Conservation (phyloP, 305 asterid genomes). For the Solanum hybrid region DNA sequence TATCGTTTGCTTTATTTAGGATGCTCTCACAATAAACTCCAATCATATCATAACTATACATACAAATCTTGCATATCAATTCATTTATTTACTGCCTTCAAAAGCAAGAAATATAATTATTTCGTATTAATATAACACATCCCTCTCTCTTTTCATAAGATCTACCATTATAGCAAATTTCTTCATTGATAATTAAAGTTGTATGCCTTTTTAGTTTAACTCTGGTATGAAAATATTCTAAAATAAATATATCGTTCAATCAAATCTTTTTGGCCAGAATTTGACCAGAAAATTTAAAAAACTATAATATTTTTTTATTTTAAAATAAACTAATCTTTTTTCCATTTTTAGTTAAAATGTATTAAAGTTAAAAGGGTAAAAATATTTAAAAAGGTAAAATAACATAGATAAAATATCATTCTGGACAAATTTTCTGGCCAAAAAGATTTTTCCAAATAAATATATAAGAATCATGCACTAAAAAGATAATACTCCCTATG, state of each 20-base stretch:
- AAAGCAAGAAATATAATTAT: slow-evolving; percentile 3
- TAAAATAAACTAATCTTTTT: too few relatives aligned
- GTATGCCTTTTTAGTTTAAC: background rate
- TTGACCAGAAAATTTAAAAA: too few relatives aligned
- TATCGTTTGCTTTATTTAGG: background rate
- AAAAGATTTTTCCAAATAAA: too few relatives aligned
- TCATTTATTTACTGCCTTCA: slow-evolving; percentile 2
- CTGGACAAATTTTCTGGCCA: too few relatives aligned
- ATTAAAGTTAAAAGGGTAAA: too few relatives aligned
- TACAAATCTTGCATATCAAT: slow-evolving; percentile 6
- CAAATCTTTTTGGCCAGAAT: too few relatives aligned
- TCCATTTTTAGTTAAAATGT: too few relatives aligned
- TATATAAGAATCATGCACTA: background rate
- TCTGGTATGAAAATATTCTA: background rate
- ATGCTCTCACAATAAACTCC: slow-evolving; percentile 5
- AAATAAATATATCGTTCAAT: background rate
- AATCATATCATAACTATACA: slow-evolving; percentile 7
- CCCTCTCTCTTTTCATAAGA: background rate
- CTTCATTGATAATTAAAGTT: background rate
- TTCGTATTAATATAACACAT: background rate
- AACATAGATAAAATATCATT: too few relatives aligned
- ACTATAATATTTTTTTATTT: too few relatives aligned
- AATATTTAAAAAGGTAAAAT: too few relatives aligned
- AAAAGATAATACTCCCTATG: too few relatives aligned
- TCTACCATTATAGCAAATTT: background rate